Base-by-base conservation (phyloP, 345 rosid genomes). In the Eucalyptus fibrosa region DNA sequence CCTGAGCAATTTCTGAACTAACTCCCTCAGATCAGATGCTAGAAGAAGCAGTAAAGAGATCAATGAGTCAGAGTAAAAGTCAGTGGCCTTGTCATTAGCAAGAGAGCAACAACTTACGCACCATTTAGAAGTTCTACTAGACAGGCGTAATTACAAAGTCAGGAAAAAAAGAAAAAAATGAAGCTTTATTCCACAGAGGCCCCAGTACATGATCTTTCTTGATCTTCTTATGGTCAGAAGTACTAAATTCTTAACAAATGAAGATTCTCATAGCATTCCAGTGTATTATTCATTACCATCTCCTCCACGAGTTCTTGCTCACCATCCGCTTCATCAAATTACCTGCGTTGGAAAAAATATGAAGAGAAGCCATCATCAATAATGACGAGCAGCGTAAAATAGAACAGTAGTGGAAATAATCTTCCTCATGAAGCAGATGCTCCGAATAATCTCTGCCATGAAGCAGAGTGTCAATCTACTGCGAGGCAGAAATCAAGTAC, bases 271-370 rank as follows among this genome's bases (percentile, higher is more conserved):
- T 40, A 21, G 16, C 83, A 77, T 40, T 37, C 47, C 9, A 13
- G 16, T 40, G 47, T 11, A 77, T 77, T 77, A 77, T 77, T 77
- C 47, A 11, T 37, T 37, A 77, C 83, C 83, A 40, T 12, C 83
- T 19, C 30, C 28, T 37, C 55, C 37, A 30, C 37, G 18, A n/a
- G 44, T 86, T 6, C 59, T 86, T 2, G 87, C 59, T 49, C 24
- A 19, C 60, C 90, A 55, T 11, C 91, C 92, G 86, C 91, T 94
- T 89, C 93, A 87, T 86, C 67, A 87, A 67, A 50, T 91, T 91
- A 89, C 94, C 93, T 91, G 94, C 91, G 89, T 30, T 21, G 16
- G 49, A 47, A 89, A 49, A 82, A 72, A 32, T 77, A 42, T 23
- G 3, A 77, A 40, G 83, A 40, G 83, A 13, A 40, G 47, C 47